These are phyloP conservation scores for Candida ulmi DNA, from an alignment of 805 yeast species.

Conservation along the genomic window DNA sequence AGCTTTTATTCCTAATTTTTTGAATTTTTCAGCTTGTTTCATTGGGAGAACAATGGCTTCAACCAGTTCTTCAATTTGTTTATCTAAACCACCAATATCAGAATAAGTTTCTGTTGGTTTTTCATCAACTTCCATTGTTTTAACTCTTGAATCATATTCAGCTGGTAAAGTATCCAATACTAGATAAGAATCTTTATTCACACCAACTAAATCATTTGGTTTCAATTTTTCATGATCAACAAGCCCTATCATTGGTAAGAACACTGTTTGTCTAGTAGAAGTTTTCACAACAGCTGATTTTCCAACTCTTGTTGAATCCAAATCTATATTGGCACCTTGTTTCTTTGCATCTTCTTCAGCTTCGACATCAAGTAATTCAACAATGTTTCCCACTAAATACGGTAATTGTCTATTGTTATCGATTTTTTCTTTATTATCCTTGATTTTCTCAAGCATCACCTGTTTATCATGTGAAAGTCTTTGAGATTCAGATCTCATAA, in stretches of 20 bases:
- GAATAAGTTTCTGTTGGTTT: slow-evolving; percentile 96
- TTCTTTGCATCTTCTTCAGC: slow-evolving; percentile 74
- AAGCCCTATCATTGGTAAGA: slow-evolving; percentile 89
- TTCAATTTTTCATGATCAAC: slow-evolving; percentile 88
- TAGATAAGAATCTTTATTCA: slow-evolving; percentile 91
- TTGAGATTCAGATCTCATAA: slow-evolving; percentile 88
- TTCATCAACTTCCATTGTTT: slow-evolving; percentile 99
- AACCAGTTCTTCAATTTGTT: slow-evolving; percentile 95
- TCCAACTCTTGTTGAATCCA: slow-evolving; percentile 86
- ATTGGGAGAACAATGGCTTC: slow-evolving; percentile 98
- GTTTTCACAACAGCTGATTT: slow-evolving; percentile 98
- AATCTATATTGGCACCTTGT: slow-evolving; percentile 93
- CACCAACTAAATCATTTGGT: slow-evolving; percentile 98
- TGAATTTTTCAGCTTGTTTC: slow-evolving; percentile 97
- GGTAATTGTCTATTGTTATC: slow-evolving; percentile 94
- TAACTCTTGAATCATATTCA: slow-evolving; percentile 95
- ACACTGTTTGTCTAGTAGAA: slow-evolving; percentile 95
- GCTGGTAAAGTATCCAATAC: slow-evolving; percentile 93
- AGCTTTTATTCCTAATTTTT: slow-evolving; percentile 89
- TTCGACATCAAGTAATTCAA: slow-evolving; percentile 84
- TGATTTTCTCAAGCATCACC: slow-evolving; percentile 88
- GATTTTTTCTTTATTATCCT: slow-evolving; percentile 94
- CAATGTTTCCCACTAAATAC: slow-evolving; percentile 93
- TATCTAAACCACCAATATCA: slow-evolving; percentile 97
- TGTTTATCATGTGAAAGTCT: slow-evolving; percentile 88